phyloP scores from a whole-genome alignment of 2,329 filamentous ascomycete species.

The Proliferodiscus dingleyae region DNA sequence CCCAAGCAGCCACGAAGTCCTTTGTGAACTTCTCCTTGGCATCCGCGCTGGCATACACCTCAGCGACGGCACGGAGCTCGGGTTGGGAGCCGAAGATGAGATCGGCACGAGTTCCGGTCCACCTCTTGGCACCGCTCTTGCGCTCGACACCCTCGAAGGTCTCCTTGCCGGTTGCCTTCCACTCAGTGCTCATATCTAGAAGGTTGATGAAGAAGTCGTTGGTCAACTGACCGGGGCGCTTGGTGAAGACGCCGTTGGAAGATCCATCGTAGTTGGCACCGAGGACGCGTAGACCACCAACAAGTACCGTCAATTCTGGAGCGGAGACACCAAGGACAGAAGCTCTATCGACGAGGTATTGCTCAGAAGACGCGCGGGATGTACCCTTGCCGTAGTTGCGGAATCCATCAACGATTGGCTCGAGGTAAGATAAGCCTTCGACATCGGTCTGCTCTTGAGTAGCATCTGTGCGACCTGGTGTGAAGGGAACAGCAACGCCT shows the following conservation, averaged over 20 bases:
- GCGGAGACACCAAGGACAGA: constrained; percentile 51
- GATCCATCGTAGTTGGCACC: constrained; percentile 54
- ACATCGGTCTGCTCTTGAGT: constrained; percentile 51
- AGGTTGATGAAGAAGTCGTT: constrained; percentile 60
- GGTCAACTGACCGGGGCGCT: constrained; percentile 48
- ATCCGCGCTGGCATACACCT: constrained; percentile 49
- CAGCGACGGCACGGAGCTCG: constrained; percentile 52
- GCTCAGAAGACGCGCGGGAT: constrained; percentile 47
- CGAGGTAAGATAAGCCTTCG: constrained; percentile 48
- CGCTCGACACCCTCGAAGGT: constrained; percentile 49
- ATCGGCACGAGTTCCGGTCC: constrained; percentile 51
- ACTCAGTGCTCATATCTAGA: constrained; percentile 50
- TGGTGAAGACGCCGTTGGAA: constrained; percentile 49
- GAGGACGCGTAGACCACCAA: constrained; percentile 52
- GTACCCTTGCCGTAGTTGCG: constrained; percentile 50
- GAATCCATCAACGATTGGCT: constrained; percentile 54
- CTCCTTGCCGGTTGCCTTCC: constrained; percentile 45
- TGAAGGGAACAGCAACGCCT: constrained; percentile 44
- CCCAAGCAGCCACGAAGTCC: constrained; percentile 54
- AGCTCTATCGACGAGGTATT: constrained; percentile 52
- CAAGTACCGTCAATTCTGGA: constrained; percentile 50
- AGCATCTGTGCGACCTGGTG: constrained; percentile 52
- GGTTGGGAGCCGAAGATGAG: constrained; percentile 54
- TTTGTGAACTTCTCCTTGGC: constrained; percentile 47
- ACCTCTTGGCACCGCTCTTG: constrained; percentile 51